phyloP scores from a whole-genome alignment of 179 eudicot species.

The Spinacia oleracea region DNA sequence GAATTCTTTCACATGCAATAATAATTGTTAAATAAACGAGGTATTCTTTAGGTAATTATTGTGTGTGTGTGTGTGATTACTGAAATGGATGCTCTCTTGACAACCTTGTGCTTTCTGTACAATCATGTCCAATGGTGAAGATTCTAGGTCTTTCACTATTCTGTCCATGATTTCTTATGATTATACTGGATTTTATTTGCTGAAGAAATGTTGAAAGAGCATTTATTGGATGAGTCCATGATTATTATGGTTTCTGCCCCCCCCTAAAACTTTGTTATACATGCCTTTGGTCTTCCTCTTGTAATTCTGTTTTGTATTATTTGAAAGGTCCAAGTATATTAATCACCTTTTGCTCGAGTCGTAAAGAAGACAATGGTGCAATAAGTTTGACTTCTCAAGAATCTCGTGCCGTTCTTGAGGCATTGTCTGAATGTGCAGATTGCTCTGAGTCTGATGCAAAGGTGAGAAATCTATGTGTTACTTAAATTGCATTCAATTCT shows the following conservation, averaged over 20 bases:
- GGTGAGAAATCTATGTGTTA: conserved; percentile 35
- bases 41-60: not conserved
- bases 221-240: not conserved
- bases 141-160: not conserved
- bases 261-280: not conserved
- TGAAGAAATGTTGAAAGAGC: not conserved
- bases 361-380: conserved; percentile 39
- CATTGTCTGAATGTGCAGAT: conserved; percentile 63
- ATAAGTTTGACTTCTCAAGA: conserved; percentile 33
- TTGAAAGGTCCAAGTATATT: conserved; percentile 71
- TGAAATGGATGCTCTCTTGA: not conserved
- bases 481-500: not conserved
- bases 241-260: not conserved
- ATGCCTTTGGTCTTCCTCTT: conserved; percentile 12
- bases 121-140: not conserved
- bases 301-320: conserved; percentile 21
- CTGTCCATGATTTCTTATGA: not conserved
- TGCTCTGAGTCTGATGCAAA: conserved; percentile 46
- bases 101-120: not conserved
- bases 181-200: not conserved
- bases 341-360: conserved; percentile 49
- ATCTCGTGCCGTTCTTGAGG: conserved; percentile 49
- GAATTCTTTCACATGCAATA: too few species aligned
- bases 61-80: not conserved
- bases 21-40: not conserved